Evolutionary conservation across 2,329 filamentous ascomycete species (phyloP), one percentile per base, ranked within the genome.

Genomic region (Chaetomiaceae sp.): DNA sequence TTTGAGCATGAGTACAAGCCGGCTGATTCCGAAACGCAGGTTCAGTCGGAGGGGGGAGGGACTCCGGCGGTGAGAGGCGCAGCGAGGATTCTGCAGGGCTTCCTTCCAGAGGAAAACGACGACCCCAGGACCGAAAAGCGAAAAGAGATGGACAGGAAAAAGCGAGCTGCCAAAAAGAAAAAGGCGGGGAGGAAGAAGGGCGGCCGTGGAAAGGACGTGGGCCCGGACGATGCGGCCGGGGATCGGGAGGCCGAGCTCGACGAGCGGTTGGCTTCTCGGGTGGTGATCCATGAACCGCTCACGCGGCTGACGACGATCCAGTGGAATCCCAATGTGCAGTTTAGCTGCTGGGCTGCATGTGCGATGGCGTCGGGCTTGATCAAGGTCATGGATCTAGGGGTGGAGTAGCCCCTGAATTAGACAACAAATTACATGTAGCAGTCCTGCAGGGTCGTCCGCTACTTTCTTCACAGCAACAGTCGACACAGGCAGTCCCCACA

Each of bases 281-380:
- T 73, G 4, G 69, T 78, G 4, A 73, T 86, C 10, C 78, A 84
- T 61, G 85, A 88, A 51, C 78, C 85, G 43, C 71, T 77, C 57
- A 85, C 81, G 9, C 77, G 84, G 42, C 71, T 88, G 58, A 82
- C 82, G 5, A 73, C 76, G 1, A 70, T 86, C 21, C 76, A 77
- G 36, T 89, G 85, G 85, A 88, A 88, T 62, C 82, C 84, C 1
- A 87, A 88, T 61, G 65, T 74, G 32, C 71, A 75, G n/a, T 84
- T 76, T 61, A 82, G 83, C 11, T 84, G 78, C 59, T 87, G 85
- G 84, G 82, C 81, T 2, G 83, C 83, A 9, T 79, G 78, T 3
- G 83, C 81, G 0, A 77, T 86, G 75, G 85, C 77, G 0, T 87
- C 82, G 25, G 86, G 86, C 0, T 65, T 89, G 54, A 73, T 89